Base-by-base conservation (phyloP, 192 early-diverging fungal genomes). In the Irineochytrium annulatum region DNA sequence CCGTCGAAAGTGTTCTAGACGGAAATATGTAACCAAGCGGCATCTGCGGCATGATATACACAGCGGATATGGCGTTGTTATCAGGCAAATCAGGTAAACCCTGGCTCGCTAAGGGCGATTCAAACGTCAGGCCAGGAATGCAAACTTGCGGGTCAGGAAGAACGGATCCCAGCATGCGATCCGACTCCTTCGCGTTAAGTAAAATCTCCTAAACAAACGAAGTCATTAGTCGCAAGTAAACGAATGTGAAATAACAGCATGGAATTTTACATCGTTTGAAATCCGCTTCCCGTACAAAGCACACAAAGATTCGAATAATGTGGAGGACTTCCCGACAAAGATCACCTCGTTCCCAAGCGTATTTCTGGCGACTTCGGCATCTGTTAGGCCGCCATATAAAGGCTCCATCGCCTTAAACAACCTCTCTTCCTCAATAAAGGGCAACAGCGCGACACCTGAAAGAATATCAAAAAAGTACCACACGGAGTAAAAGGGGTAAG, bases 351-450 rank as follows among this genome's bases (percentile, higher is more conserved):
- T 48, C 6, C 79, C 79, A 5, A 35, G 49, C 3, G 71, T 43
- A 52, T 81, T 81, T 13, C 79, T 53, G 6, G 16, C 4, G 1
- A 51, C 45, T 63, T 83, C 79, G 34, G 80, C 81, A 39, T 63
- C 66, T 2, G 70, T 67, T 31, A 83, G 54, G 24, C 45, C 46
- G 1, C 43, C 31, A 57, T 83, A 80, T 24, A 52, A 44, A 11
- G 77, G 74, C 35, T 76, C 68, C 82, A 99, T 90, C 0, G 92
- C 95, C 11, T 76, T 63, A 51, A 91, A 69, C 33, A 99, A 80
- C 49, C 92, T 80, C n/a, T 84, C 70, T 62, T 93, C 83, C 52
- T 99, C 92, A 57, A 98, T 97, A 69, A 99, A 99, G 13, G 94
- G 90, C 48, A 99, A 88, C 46, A 91, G 83, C n/a, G 97, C 93